Conservation (phyloP, 2,329 filamentous ascomycete species). For the Neopestalotiopsis sp. region DNA sequence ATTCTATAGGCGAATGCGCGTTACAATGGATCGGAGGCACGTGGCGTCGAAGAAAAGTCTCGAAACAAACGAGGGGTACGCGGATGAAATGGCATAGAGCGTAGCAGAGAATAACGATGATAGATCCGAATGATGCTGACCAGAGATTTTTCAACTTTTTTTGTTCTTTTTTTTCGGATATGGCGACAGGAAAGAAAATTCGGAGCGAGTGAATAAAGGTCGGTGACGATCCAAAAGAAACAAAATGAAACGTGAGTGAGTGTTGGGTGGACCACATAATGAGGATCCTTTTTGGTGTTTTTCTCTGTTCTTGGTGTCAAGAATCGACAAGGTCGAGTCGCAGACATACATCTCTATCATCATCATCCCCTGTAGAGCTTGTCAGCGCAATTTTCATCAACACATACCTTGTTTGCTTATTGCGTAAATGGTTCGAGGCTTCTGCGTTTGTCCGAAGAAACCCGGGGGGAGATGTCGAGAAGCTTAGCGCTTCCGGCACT, state of each 20-base stretch:
- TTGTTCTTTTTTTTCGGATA: not conserved
- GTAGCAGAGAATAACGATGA: not conserved
- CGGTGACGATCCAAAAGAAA: conserved; percentile 16
- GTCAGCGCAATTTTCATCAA: conserved; percentile 13
- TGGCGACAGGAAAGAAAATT: not conserved
- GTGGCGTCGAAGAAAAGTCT: not conserved
- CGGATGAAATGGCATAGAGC: not conserved
- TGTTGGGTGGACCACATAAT: not conserved
- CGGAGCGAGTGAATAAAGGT: conserved; percentile 37
- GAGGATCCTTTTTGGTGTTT: conserved; percentile 3
- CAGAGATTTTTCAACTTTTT: not conserved
- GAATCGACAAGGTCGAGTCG: not conserved
- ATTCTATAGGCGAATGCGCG: no score
- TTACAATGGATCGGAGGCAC: not conserved
- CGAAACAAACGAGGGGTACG: not conserved
- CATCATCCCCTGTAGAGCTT: conserved; percentile 22
- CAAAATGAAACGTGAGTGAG: conserved; percentile 10
- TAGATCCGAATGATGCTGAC: not conserved
- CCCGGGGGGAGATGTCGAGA: conserved; percentile 67
- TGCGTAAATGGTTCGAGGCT: conserved; percentile 37
- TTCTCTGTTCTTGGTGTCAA: conserved; percentile 1
- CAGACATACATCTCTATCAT: conserved; percentile 13
- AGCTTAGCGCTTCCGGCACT: conserved; percentile 81
- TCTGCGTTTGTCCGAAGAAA: conserved; percentile 57
- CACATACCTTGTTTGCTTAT: conserved; percentile 21